These are phyloP conservation scores for Vigna hirtella DNA, from an alignment of 306 rosid species.

Conservation along the genomic window DNA sequence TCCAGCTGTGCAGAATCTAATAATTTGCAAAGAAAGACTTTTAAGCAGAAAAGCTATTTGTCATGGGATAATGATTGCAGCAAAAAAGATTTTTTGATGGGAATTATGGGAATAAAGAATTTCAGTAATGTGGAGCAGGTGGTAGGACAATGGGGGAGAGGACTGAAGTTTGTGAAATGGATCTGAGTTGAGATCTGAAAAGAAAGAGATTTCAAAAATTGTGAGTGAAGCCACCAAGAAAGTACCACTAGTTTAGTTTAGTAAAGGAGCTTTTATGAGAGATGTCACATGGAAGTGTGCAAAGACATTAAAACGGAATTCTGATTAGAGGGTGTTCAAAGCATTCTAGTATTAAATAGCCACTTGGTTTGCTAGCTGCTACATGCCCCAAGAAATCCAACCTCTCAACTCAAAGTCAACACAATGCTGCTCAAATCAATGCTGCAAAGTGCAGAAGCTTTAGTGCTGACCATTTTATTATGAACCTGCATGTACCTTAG, in stretches of 20 bases:
- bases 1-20: conserved; percentile 17
- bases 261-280: conserved; percentile 31
- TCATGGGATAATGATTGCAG: conserved; percentile 38
- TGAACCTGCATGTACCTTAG: conserved; percentile 36
- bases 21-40: conserved; percentile 33
- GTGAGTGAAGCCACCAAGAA: conserved; percentile 39
- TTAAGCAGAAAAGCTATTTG: conserved; percentile 40
- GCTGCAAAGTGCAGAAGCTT: conserved; percentile 41
- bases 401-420: conserved; percentile 54
- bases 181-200: conserved; percentile 59
- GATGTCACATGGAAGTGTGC: conserved; percentile 42
- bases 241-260: background rate
- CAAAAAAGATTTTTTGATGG: conserved; percentile 38
- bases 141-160: conserved; percentile 30
- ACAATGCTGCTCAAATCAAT: conserved; percentile 55
- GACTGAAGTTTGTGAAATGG: conserved; percentile 42
- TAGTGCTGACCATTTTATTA: conserved; percentile 38
- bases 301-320: conserved; percentile 22
- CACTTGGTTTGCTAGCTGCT: conserved; percentile 38
- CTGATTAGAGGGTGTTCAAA: conserved; percentile 41
- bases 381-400: conserved; percentile 32
- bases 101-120: conserved; percentile 40
- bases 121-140: conserved; percentile 41
- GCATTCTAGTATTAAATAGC: conserved; percentile 43
- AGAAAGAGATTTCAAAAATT: conserved; percentile 39